These are phyloP conservation scores for Pichia sp. DNA, from an alignment of 1,139 yeast species.

Conservation along the genomic window DNA sequence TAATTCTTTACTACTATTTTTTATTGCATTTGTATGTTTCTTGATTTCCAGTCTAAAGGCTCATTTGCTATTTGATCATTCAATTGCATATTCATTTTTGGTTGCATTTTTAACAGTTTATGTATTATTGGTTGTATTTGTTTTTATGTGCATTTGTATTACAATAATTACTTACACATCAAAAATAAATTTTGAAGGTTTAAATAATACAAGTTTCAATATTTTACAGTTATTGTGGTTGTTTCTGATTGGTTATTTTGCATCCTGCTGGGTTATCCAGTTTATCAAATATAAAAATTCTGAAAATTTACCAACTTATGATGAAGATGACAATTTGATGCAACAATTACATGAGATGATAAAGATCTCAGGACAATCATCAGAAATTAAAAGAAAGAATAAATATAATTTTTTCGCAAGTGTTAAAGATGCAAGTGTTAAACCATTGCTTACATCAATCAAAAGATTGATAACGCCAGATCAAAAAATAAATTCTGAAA, in stretches of 20 bases:
- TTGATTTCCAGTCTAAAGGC: not conserved
- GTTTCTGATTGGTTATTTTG: not conserved
- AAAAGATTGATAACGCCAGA: not conserved
- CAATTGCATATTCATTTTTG: not conserved
- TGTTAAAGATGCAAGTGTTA: not conserved
- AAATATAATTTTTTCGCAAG: not conserved
- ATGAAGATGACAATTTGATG: not conserved
- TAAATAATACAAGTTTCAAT: slow-evolving; percentile 6
- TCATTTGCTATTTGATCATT: not conserved
- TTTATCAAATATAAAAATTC: not conserved
- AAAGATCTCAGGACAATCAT: not conserved
- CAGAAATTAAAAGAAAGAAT: not conserved
- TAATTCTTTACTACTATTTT: slow-evolving; percentile 2
- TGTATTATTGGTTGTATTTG: not conserved
- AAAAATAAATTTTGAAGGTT: slow-evolving; percentile 4
- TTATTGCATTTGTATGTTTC: not conserved
- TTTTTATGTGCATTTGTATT: not conserved
- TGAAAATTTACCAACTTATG: not conserved
- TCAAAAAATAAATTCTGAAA: not conserved
- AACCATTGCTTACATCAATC: not conserved
- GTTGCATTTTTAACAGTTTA: not conserved
- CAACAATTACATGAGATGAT: not conserved
- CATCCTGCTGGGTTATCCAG: slow-evolving; percentile 1
- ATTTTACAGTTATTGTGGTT: slow-evolving; percentile 5
- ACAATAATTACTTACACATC: slow-evolving; percentile 1